Evolutionary conservation across 2,329 filamentous ascomycete genomes (phyloP), one percentile per base, ranked within the genome.

Genomic region (Aspergillus puulaauensis): DNA sequence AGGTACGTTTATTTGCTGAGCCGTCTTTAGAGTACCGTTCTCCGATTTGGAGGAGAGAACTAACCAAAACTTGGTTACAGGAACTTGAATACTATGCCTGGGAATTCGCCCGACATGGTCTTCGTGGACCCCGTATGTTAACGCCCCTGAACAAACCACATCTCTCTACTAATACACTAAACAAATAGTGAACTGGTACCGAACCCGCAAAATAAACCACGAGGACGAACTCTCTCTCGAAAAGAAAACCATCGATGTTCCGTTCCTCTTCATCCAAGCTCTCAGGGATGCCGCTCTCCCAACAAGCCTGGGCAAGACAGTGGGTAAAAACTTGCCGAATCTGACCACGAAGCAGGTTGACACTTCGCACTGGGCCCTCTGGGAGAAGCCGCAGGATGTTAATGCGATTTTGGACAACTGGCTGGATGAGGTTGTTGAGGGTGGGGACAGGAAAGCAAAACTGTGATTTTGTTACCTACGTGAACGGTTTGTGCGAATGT

Each of bases 361-460:
- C 37, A 82, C 88, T 0, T 79, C 82, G 17, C 95, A 98, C 75
- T 98, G 93, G 93, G 90, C 88, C 46, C 76, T 96, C 70, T 87
- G 86, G 79, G 85, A 96, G 79, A 84, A 83, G 62, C 82, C 88
- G 0, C 83, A 81, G 21, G 84, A 88, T 66, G 84, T 91, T 3
- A 97, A 97, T 73, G 72, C 70, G 50, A 77, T 86, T 59, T 80
- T 96, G 64, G 80, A 78, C 56, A 79, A 82, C 57, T 96, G 92
- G 84, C 64, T 96, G 59, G 80, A 83, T 54, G 21, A 54, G 54
- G 39, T 48, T 60, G 50, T 62, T 61, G 31, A 62, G 54, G 19
- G 49, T 59, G 53, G 31, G 35, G 40, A 21, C 33, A 27, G 53
- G 19, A 19, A n/a, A 40, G 37, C 12, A 37, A 60, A 44, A n/a